These are phyloP conservation scores for Beta macrorhiza DNA, from an alignment of 179 eudicot genomes.

Conservation along the genomic window DNA sequence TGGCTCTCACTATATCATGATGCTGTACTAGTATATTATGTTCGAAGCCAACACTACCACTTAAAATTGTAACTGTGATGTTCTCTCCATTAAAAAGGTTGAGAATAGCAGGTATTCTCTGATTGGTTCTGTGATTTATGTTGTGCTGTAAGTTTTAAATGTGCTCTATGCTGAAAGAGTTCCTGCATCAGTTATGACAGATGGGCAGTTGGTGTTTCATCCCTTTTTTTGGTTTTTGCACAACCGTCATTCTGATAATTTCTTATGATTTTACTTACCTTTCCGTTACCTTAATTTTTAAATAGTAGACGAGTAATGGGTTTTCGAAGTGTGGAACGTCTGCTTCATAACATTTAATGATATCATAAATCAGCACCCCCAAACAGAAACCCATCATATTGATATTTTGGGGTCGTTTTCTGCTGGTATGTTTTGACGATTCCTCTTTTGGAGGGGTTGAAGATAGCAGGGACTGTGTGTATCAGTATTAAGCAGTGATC, in stretches of 20 bases:
- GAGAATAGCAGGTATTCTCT: not conserved
- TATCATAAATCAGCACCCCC: not conserved
- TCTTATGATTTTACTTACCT: not conserved
- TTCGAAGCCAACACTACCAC: no score
- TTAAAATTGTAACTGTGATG: no score
- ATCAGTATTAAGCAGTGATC: constrained; percentile 17
- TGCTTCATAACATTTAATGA: not conserved
- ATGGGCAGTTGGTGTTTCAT: not conserved
- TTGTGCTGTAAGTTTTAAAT: not conserved
- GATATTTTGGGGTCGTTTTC: not conserved
- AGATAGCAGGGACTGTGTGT: constrained; percentile 27
- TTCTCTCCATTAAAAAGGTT: not conserved
- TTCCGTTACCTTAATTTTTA: not conserved
- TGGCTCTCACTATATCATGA: no score
- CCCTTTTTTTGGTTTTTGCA: not conserved
- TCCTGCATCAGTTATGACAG: not conserved
- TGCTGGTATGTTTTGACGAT: not conserved
- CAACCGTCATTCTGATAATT: no score
- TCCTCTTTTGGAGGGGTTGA: not conserved
- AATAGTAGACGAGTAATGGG: not conserved
- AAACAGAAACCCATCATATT: not conserved
- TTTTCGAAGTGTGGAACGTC: not conserved
- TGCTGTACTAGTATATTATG: no score
- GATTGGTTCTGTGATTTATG: not conserved
- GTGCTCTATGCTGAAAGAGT: not conserved